These are phyloP conservation scores for Termitomyces titanicus DNA, from an alignment of 768 basidiomycete genomes.

Conservation along the genomic window DNA sequence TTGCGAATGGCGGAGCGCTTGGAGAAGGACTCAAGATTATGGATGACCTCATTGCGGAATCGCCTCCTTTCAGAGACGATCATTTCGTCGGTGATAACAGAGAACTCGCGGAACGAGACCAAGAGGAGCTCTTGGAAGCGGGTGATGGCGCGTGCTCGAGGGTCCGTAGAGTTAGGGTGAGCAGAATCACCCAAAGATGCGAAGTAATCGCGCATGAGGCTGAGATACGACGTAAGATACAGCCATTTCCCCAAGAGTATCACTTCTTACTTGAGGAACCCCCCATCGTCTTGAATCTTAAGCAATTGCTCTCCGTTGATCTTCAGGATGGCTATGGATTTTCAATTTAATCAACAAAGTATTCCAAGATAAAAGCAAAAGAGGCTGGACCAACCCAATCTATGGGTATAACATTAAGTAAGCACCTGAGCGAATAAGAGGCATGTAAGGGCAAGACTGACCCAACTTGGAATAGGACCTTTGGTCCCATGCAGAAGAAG, in stretches of 20 bases:
- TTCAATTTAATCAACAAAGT: constrained; percentile 9
- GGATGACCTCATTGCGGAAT: constrained; percentile 85
- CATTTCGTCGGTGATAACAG: constrained; percentile 92
- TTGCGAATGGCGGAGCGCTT: constrained; percentile 90
- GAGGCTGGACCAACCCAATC: constrained; percentile 46
- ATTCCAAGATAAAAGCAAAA: constrained; percentile 12
- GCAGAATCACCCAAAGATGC: constrained; percentile 91
- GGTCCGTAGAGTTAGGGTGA: constrained; percentile 84
- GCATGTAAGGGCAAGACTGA: constrained; percentile 33
- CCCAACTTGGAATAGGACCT: constrained; percentile 99
- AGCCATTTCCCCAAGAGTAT: not conserved
- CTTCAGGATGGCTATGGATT: constrained; percentile 81
- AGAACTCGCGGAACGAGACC: constrained; percentile 97
- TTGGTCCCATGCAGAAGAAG: constrained; percentile 98
- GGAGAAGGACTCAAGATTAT: constrained; percentile 91
- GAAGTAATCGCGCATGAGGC: constrained; percentile 95
- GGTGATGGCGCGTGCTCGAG: constrained; percentile 89
- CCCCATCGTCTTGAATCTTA: constrained; percentile 94
- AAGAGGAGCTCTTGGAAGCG: constrained; percentile 96
- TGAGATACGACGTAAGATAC: not conserved
- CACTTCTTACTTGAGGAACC: constrained; percentile 79
- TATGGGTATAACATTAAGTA: constrained; percentile 1
- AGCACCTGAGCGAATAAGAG: constrained; percentile 4
- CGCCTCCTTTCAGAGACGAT: constrained; percentile 83
- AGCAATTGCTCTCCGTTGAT: constrained; percentile 93